These are phyloP conservation scores for Nyssa sinensis DNA, from an alignment of 148 eudicot species.

Conservation along the genomic window DNA sequence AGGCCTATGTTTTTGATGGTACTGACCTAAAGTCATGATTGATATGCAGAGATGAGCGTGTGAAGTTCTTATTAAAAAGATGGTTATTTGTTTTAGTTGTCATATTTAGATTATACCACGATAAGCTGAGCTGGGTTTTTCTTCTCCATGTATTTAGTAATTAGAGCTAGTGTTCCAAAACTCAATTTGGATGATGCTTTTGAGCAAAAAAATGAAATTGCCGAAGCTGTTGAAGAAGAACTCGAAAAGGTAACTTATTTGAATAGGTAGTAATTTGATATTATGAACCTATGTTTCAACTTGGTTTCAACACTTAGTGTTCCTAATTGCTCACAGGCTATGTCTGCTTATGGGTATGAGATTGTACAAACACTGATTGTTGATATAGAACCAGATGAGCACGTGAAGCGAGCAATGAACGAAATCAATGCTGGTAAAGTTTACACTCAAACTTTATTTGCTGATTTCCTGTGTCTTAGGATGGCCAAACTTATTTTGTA, in stretches of 20 bases:
- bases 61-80: not conserved
- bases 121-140: not conserved
- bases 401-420: constrained; percentile 80
- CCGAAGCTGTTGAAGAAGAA: constrained; percentile 65
- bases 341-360: constrained; percentile 79
- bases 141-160: constrained; percentile 32
- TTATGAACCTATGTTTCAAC: not conserved
- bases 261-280: not conserved
- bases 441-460: not conserved
- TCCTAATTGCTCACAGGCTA: constrained; percentile 42
- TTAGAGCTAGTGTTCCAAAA: constrained; percentile 69
- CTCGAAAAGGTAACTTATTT: constrained; percentile 52
- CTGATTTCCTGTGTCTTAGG: not conserved
- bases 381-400: constrained; percentile 74
- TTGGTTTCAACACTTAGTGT: not conserved
- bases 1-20: constrained; percentile 75
- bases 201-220: constrained; percentile 74
- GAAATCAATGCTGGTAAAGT: constrained; percentile 78
- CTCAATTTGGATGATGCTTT: constrained; percentile 60
- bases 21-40: not conserved
- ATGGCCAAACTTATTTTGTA: not conserved
- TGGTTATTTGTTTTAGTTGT: not conserved
- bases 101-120: not conserved
- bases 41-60: not conserved
- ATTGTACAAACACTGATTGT: constrained; percentile 71